These are phyloP conservation scores for Cyclotella sp. DNA, from an alignment of 108 stramenopile species.

Conservation along the genomic window DNA sequence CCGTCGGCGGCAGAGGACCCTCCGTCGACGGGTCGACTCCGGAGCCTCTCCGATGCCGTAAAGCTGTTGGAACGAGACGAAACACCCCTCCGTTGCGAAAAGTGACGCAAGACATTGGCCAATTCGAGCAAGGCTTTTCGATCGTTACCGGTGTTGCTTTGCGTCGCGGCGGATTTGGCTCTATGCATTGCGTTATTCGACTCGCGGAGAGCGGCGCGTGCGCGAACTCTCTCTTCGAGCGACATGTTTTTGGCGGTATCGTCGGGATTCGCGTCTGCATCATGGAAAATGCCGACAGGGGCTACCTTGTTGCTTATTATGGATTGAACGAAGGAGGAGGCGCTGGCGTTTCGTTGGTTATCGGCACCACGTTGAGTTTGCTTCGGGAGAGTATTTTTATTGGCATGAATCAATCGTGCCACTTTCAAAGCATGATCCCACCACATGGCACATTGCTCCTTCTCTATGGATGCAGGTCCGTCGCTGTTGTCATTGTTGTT, in stretches of 20 bases:
- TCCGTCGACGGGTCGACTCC: background rate
- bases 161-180: background rate
- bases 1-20: no score
- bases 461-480: background rate
- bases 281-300: background rate
- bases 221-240: slow-evolving; percentile 26
- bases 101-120: slow-evolving; percentile 25
- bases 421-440: background rate
- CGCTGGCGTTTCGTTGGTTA: background rate
- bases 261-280: background rate
- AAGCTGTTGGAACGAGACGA: no score
- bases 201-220: slow-evolving; percentile 6
- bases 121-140: slow-evolving; percentile 23
- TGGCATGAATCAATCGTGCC: slow-evolving; percentile 15
- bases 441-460: background rate
- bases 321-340: background rate
- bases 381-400: background rate
- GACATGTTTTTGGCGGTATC: slow-evolving; percentile 16
- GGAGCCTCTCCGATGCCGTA: background rate
- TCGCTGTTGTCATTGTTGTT: background rate
- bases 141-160: background rate
- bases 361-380: background rate
- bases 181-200: background rate
- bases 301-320: background rate
- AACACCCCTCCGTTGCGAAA: slow-evolving; percentile 14